Evolutionary conservation across 345 rosid species (phyloP).

Genomic region (Eutrema yunnanense): DNA sequence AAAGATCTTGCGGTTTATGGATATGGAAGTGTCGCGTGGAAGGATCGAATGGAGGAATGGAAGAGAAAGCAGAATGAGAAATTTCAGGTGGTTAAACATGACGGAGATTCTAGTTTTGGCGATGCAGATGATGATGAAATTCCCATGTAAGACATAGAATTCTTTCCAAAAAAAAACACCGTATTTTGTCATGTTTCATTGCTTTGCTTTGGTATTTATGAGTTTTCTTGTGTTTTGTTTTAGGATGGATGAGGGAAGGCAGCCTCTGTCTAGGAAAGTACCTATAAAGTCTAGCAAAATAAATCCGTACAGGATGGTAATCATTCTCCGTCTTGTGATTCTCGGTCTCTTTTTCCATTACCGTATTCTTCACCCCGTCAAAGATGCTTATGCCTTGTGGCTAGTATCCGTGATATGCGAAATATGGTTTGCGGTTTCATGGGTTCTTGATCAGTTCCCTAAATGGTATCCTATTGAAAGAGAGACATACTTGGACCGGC

Average conservation of each 20-base stretch:
- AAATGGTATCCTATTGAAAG: slow-evolving; percentile 79
- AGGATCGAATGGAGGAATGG: slow-evolving; percentile 87
- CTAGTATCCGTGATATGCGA: slow-evolving; percentile 81
- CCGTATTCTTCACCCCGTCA: slow-evolving; percentile 79
- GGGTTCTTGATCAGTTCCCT: slow-evolving; percentile 93
- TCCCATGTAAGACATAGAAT: slow-evolving; percentile 49
- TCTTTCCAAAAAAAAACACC: background rate
- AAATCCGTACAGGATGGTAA: slow-evolving; percentile 73
- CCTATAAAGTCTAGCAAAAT: slow-evolving; percentile 79
- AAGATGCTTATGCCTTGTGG: slow-evolving; percentile 76
- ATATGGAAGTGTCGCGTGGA: slow-evolving; percentile 94
- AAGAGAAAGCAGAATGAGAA: slow-evolving; percentile 68
- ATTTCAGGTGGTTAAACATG: slow-evolving; percentile 59
- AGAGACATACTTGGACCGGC: slow-evolving; percentile 85
- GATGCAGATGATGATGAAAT: slow-evolving; percentile 67
- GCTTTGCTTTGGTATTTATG: background rate
- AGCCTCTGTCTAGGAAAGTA: slow-evolving; percentile 84
- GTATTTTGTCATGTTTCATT: background rate
- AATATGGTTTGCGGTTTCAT: slow-evolving; percentile 92
- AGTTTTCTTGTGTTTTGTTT: background rate
- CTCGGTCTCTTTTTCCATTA: slow-evolving; percentile 86
- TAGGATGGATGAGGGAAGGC: slow-evolving; percentile 98
- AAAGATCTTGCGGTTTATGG: slow-evolving; percentile 85
- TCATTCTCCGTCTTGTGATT: slow-evolving; percentile 62
- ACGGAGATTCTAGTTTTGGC: slow-evolving; percentile 35